Base-by-base conservation (phyloP, 139 green algal genomes). In the Tetraselmis chui region DNA sequence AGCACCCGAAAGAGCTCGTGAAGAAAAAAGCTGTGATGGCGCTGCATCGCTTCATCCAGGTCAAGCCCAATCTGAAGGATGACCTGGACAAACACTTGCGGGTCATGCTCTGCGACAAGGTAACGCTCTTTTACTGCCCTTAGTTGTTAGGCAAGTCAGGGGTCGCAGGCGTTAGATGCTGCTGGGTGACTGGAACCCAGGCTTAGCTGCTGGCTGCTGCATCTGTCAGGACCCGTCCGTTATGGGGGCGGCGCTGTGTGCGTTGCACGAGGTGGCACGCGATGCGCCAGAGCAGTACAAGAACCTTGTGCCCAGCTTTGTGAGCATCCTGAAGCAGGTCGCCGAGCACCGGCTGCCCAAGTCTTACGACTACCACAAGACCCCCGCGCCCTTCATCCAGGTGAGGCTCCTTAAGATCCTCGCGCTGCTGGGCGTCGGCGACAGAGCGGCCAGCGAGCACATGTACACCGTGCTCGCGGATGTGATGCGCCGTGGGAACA, bases 301-400 rank as follows among this genome's bases (percentile, higher is more conserved):
- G 84, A 94, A 95, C 82, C 91, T 99, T 31, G 92, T 97, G 29
- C 91, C 92, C 30, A 95, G 89, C 82, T 96, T 99, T 84, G 94
- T 95, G 30, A 93, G 88, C 88, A 98, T 99, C 32, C 86, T 99
- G 26, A 98, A 98, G 86, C 85, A 95, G 91, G 91, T 96, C 0
- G 82, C 88, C 0, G 94, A 98, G 88, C 90, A 94, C 78, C 91
- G 95, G 27, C 89, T 99, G 79, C 95, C 94, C 59, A 96, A 96
- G 58, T 83, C 85, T 0, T 98, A 95, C 84, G 95, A 99, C 84
- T 98, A 99, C 89, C 97, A 98, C 89, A 86, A 91, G 2, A 91
- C 90, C n/a, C 95, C 97, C 45, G 97, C 96, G 18, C 97, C 97
- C 29, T 99, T 99, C 88, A 94, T 99, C 29, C 96, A 99, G 93